Conservation (phyloP, 768 basidiomycete genomes). For the Chalciporus piperatus region DNA sequence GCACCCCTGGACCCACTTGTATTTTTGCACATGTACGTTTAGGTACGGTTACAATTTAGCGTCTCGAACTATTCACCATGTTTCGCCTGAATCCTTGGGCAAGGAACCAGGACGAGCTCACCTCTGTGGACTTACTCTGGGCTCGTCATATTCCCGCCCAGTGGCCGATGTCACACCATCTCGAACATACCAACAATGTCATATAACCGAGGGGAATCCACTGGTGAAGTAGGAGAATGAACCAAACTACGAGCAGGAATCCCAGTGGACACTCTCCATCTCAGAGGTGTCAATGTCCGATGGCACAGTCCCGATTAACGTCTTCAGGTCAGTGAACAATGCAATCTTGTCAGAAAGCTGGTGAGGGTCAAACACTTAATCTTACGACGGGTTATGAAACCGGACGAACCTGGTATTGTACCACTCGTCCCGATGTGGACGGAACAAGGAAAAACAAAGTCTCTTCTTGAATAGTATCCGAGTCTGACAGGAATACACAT, state of each 20-base stretch:
- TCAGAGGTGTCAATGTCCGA: slow-evolving; percentile 12
- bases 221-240: too few species aligned
- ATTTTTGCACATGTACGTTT: too few species aligned
- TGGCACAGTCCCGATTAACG: slow-evolving; percentile 20
- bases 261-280: slow-evolving; percentile 6
- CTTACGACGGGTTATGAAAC: neutral
- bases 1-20: too few species aligned
- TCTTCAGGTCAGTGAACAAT: slow-evolving; percentile 29
- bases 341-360: slow-evolving; percentile 46
- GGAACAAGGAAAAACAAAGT: slow-evolving; percentile 76
- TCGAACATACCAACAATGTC: too few species aligned
- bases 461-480: slow-evolving; percentile 35
- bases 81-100: too few species aligned
- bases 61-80: too few species aligned
- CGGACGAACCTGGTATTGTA: slow-evolving; percentile 60
- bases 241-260: neutral
- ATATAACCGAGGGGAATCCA: too few species aligned
- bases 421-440: slow-evolving; percentile 73
- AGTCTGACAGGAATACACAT: neutral
- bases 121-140: too few species aligned
- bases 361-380: neutral
- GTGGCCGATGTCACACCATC: too few species aligned
- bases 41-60: too few species aligned
- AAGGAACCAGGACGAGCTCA: too few species aligned
- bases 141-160: too few species aligned